Percentiles rank a stretch among this genome's conserved stretches.
phyloP scores from a whole-genome alignment of 2,329 filamentous ascomycete genomes.

The Aureobasidium vineae region DNA sequence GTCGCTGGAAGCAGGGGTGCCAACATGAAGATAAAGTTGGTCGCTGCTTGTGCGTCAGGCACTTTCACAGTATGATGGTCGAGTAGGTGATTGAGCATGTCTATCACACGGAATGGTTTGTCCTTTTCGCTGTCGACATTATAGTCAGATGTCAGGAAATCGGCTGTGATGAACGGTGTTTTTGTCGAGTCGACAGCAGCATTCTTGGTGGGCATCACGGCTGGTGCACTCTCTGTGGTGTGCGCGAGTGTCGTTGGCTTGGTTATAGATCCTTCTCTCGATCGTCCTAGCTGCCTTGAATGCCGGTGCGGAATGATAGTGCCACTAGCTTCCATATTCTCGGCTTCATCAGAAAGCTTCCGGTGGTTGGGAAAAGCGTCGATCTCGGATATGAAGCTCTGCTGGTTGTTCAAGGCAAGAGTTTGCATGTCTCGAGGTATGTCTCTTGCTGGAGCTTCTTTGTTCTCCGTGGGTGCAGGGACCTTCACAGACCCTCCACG shows the following conservation, averaged over 20 bases:
- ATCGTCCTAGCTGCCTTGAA: background rate
- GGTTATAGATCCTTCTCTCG: constrained; percentile 16
- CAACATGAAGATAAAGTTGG: constrained; percentile 49
- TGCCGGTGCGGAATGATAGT: constrained; percentile 42
- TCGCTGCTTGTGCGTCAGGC: constrained; percentile 49
- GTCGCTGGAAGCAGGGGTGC: constrained; percentile 47
- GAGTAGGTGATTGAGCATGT: constrained; percentile 45
- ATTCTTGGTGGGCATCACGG: constrained; percentile 1
- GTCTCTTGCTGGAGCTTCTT: constrained; percentile 28
- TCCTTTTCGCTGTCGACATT: constrained; percentile 38
- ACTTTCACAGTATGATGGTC: constrained; percentile 43
- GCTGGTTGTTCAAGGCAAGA: constrained; percentile 43
- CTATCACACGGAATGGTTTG: constrained; percentile 44
- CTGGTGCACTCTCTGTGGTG: constrained; percentile 32
- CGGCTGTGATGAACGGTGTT: constrained; percentile 38
- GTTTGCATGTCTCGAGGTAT: constrained; percentile 42
- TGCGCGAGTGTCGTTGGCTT: constrained; percentile 18
- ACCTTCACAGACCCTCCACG: background rate
- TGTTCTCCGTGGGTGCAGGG: background rate
- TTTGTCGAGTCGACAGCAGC: constrained; percentile 24
- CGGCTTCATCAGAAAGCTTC: constrained; percentile 29
- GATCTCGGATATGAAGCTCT: constrained; percentile 33
- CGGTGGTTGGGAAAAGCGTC: constrained; percentile 25
- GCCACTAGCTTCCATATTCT: constrained; percentile 45
- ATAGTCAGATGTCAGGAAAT: constrained; percentile 39